Percentiles rank a stretch among this genome's conserved stretches.
phyloP scores from a whole-genome alignment of 805 yeast genomes.

The Hagleromyces aurorensis region DNA sequence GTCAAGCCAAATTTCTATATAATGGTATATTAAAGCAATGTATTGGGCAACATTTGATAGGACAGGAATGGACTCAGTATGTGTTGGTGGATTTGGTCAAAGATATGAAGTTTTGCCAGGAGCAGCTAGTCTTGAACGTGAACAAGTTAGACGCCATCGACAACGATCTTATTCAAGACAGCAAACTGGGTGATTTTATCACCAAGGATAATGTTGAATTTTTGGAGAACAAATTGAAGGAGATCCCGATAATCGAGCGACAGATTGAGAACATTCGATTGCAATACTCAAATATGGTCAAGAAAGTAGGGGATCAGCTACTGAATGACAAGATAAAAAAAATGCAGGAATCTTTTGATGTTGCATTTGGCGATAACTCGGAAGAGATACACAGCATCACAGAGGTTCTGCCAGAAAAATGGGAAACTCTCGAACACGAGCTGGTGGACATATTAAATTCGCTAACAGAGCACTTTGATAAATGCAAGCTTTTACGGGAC shows the following conservation, averaged over 20 bases:
- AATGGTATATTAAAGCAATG: slow-evolving; percentile 26
- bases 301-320: slow-evolving; percentile 23
- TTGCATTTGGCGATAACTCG: slow-evolving; percentile 20
- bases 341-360: slow-evolving; percentile 13
- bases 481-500: slow-evolving; percentile 43
- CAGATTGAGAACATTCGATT: slow-evolving; percentile 26
- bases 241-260: slow-evolving; percentile 24
- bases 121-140: slow-evolving; percentile 29
- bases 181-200: slow-evolving; percentile 40
- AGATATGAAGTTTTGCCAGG: slow-evolving; percentile 26
- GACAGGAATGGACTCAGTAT: slow-evolving; percentile 17
- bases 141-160: slow-evolving; percentile 30
- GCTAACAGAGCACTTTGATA: slow-evolving; percentile 77
- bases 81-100: slow-evolving; percentile 16
- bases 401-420: slow-evolving; percentile 32
- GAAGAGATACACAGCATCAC: slow-evolving; percentile 17
- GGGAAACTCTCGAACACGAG: slow-evolving; percentile 50
- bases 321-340: slow-evolving; percentile 19
- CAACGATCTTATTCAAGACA: slow-evolving; percentile 27
- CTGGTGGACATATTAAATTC: slow-evolving; percentile 62
- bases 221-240: slow-evolving; percentile 27
- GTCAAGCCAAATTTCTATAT: slow-evolving; percentile 40
- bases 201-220: slow-evolving; percentile 32
- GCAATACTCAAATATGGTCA: slow-evolving; percentile 26
- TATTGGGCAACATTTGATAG: slow-evolving; percentile 24